Percentiles rank a stretch among this genome's conserved stretches.
Evolutionary conservation across 768 basidiomycete species (phyloP).

Genomic region (Lentinula raphanica): DNA sequence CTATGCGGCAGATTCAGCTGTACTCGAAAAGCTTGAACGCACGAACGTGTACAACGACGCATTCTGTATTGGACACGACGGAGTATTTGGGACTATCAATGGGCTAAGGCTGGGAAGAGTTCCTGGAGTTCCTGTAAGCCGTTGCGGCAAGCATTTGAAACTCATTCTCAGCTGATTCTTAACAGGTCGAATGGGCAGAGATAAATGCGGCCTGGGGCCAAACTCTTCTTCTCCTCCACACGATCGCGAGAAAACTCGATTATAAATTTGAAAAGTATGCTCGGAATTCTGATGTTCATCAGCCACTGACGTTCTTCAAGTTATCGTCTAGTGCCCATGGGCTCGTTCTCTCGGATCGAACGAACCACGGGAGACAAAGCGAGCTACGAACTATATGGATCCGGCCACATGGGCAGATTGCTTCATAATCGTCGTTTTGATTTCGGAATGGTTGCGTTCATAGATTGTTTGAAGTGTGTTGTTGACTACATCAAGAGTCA

Average conservation of each 20-base stretch:
- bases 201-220: constrained; percentile 99
- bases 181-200: constrained; percentile 93
- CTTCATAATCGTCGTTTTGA: constrained; percentile 96
- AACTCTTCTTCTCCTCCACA: constrained; percentile 85
- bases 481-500: constrained; percentile 80
- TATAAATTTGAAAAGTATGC: constrained; percentile 77
- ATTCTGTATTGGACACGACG: constrained; percentile 92
- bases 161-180: constrained; percentile 11
- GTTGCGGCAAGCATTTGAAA: not conserved
- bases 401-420: constrained; percentile 82
- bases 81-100: constrained; percentile 97
- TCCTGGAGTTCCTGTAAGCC: constrained; percentile 69
- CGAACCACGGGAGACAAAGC: constrained; percentile 76
- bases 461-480: constrained; percentile 91
- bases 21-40: constrained; percentile 78
- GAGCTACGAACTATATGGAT: constrained; percentile 89
- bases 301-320: constrained; percentile 32
- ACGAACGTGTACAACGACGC: constrained; percentile 96
- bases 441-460: constrained; percentile 91
- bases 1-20: constrained; percentile 70
- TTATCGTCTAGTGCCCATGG: constrained; percentile 89
- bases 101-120: constrained; percentile 88
- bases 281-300: not conserved
- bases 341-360: constrained; percentile 92
- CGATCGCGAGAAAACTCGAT: constrained; percentile 87